These are phyloP conservation scores for Drosera spatulata DNA, from an alignment of 179 eudicot genomes.

Conservation along the genomic window DNA sequence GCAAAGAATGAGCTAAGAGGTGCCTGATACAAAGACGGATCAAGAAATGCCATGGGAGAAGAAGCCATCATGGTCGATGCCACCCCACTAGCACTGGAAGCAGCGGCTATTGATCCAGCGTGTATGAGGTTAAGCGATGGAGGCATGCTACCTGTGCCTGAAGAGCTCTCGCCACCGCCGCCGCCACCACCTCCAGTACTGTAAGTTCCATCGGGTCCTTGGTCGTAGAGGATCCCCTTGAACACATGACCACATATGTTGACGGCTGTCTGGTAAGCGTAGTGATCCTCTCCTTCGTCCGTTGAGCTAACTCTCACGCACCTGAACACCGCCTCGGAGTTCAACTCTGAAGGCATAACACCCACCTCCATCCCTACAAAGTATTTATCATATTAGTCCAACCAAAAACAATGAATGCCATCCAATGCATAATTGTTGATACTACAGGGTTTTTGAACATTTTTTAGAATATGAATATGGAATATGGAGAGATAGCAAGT, in stretches of 20 bases:
- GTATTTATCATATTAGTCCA: background rate
- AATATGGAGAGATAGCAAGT: too few relatives aligned
- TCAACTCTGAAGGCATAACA: slow-evolving; percentile 63
- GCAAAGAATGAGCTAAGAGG: too few relatives aligned
- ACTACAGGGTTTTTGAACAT: too few relatives aligned
- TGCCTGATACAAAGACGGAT: too few relatives aligned
- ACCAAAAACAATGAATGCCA: too few relatives aligned
- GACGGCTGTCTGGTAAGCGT: slow-evolving; percentile 21
- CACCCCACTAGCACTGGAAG: slow-evolving; percentile 13
- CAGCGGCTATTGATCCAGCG: slow-evolving; percentile 12
- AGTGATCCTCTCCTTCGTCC: slow-evolving; percentile 42
- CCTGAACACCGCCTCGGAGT: slow-evolving; percentile 47
- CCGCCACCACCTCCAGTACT: background rate
- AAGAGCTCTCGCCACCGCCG: slow-evolving; percentile 44
- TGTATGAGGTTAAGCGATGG: slow-evolving; percentile 32
- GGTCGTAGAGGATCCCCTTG: slow-evolving; percentile 89
- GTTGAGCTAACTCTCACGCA: slow-evolving; percentile 74
- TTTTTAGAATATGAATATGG: too few relatives aligned
- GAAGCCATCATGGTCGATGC: background rate
- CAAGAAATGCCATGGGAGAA: slow-evolving; percentile 10
- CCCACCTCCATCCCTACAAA: slow-evolving; percentile 54
- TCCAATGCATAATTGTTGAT: too few relatives aligned
- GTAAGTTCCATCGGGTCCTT: slow-evolving; percentile 50
- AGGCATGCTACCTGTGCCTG: slow-evolving; percentile 25
- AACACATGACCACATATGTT: slow-evolving; percentile 85